Evolutionary conservation across 2,329 filamentous ascomycete species (phyloP).

Genomic region (Cytospora piceae): DNA sequence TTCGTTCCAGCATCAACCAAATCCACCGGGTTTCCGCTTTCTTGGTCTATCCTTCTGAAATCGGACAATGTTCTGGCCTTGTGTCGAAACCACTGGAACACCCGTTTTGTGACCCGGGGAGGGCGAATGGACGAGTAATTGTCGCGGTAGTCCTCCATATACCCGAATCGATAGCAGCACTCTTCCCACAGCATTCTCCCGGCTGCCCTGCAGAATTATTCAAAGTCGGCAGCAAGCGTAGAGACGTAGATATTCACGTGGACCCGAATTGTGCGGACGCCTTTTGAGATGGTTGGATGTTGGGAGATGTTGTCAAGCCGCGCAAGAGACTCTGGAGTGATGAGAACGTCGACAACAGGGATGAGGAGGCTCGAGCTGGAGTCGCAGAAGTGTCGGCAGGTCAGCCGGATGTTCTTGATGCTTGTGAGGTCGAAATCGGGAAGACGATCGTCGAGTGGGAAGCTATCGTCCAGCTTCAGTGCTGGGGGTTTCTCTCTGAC

Average conservation of each 20-base stretch:
- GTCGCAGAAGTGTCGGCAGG: not conserved
- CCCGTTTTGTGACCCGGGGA: too few relatives aligned
- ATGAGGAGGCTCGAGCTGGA: not conserved
- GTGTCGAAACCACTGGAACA: too few relatives aligned
- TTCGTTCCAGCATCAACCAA: too few relatives aligned
- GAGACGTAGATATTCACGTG: not conserved
- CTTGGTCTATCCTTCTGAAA: too few relatives aligned
- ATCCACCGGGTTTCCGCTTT: too few relatives aligned
- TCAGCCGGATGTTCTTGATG: slow-evolving; percentile 4
- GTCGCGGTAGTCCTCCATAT: too few relatives aligned
- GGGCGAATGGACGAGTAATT: too few relatives aligned
- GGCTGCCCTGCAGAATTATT: accelerated
- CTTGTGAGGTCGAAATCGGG: not conserved
- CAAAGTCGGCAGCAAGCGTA: not conserved
- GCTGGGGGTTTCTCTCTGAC: not conserved
- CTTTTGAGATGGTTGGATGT: not conserved
- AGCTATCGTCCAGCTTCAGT: too few relatives aligned
- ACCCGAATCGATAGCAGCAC: too few relatives aligned
- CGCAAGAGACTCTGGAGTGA: not conserved
- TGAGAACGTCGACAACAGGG: not conserved
- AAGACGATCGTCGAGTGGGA: not conserved
- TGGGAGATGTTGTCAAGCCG: not conserved
- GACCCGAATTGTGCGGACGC: not conserved
- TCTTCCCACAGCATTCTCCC: not conserved
- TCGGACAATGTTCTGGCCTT: too few relatives aligned